These are phyloP conservation scores for Malassezia cuniculi DNA, from an alignment of 1,284 basidiomycete genomes.

Conservation along the genomic window DNA sequence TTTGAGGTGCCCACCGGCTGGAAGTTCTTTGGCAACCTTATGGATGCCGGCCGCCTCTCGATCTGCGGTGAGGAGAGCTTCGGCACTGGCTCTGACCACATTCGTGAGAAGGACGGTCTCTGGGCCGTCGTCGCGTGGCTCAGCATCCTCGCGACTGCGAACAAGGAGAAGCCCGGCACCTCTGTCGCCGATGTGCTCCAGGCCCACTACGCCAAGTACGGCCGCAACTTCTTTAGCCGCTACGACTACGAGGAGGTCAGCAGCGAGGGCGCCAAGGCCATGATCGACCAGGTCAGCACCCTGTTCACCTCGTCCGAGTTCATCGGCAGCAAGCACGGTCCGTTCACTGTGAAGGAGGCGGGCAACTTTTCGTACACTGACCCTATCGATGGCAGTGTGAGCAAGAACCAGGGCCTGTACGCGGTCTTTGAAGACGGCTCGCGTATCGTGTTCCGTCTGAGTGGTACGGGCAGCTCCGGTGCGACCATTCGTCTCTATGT, in stretches of 20 bases:
- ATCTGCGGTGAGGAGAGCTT: conserved; percentile 99
- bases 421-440: conserved; percentile 81
- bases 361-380: conserved; percentile 93
- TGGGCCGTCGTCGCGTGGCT: conserved; percentile 97
- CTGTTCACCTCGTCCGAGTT: conserved; percentile 56
- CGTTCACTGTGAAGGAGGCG: conserved; percentile 65
- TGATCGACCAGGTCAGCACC: conserved; percentile 66
- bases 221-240: conserved; percentile 87
- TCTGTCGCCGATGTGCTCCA: conserved; percentile 50
- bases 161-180: conserved; percentile 52
- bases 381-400: conserved; percentile 84
- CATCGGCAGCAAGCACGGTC: conserved; percentile 46
- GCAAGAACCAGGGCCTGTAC: conserved; percentile 89
- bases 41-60: conserved; percentile 92
- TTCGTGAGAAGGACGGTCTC: conserved; percentile 95
- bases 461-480: conserved; percentile 86
- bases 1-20: conserved; percentile 94
- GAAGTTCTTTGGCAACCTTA: conserved; percentile 99
- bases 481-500: conserved; percentile 57
- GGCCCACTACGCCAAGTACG: conserved; percentile 79
- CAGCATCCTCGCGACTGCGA: conserved; percentile 86
- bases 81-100: conserved; percentile 98
- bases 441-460: conserved; percentile 85
- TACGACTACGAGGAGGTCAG: conserved; percentile 99
- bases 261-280: conserved; percentile 70